Evolutionary conservation across 495 filamentous ascomycete species (phyloP), one percentile per base, ranked within the genome.

Genomic region (Talaromyces wortmannii): DNA sequence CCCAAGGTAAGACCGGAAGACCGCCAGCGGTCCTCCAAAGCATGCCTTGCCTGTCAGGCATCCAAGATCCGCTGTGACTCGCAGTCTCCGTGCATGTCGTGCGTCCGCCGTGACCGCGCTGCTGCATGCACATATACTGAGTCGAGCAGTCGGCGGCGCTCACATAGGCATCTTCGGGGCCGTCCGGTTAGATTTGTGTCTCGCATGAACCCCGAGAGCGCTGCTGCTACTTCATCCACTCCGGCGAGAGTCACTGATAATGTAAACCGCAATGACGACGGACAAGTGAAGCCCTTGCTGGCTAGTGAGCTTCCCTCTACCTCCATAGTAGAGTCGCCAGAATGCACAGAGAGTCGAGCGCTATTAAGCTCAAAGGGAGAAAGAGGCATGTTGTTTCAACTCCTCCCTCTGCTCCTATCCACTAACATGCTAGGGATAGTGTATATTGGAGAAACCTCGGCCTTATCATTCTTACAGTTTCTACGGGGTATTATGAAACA

Each of bases 401-500:
- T 40, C 7, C 13, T n/a, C 7, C 12, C 6, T 23, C 3, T 52
- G 7, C 30, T 7, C 29, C 7, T 16, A 3, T 12, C 13, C 40
- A 17, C 36, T 52, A 43, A 52, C 23, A 18, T 7, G 31, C 4
- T 42, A 12, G 15, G 15, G 42, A 30, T 31, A 75, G 72, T 75
- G 0, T 75, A 66, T 44, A 65, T 75, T 7, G 72, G 72, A 16
- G 68, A 69, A 33, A 69, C 70, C 5, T 71, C 72, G 2, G 72
- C 72, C 11, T 51, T 75, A 15, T 74, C 71, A 0, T 75, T 75
- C 55, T 50, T 75, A 12, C 72, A 75, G 36, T 57, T 74, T 23
- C 61, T 75, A 47, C 70, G 71, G 7, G 70, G 70, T 23, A 74
- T 65, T 0, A 70, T 75, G 32, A 71, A 66, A 7, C 69, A 74